Percentiles rank a stretch among this genome's conserved stretches.
These are phyloP conservation scores for Ophiostoma piceae DNA, from an alignment of 2,329 filamentous ascomycete genomes.

Conservation along the genomic window DNA sequence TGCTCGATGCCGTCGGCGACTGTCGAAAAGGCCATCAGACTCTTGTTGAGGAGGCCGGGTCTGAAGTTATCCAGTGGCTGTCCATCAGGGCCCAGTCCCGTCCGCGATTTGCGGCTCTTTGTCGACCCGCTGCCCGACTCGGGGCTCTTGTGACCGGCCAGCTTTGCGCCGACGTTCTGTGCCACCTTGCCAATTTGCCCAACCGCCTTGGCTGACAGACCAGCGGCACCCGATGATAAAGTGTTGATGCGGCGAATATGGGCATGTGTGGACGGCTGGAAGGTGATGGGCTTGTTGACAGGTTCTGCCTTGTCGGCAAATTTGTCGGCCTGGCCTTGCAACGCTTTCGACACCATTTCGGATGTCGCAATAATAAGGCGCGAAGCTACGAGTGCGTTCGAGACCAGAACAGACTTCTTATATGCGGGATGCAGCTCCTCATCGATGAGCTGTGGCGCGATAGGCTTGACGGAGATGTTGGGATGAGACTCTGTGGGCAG, in stretches of 20 bases:
- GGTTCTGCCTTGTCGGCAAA: conserved; percentile 80
- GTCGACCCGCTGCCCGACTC: conserved; percentile 11
- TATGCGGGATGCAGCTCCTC: conserved; percentile 88
- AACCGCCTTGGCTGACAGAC: conserved; percentile 77
- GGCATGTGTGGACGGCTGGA: conserved; percentile 76
- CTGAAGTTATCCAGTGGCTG: conserved; percentile 64
- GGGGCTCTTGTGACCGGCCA: conserved; percentile 41
- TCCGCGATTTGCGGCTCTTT: conserved; percentile 34
- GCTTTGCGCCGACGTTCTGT: conserved; percentile 78
- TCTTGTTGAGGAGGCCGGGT: conserved; percentile 90
- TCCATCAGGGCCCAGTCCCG: conserved; percentile 65
- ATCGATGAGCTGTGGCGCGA: conserved; percentile 65
- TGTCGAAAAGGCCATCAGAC: conserved; percentile 91
- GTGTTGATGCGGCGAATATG: conserved; percentile 84
- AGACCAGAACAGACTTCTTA: conserved; percentile 77
- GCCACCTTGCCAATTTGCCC: conserved; percentile 77
- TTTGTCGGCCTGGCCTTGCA: conserved; percentile 70
- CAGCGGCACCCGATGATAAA: conserved; percentile 74
- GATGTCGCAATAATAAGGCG: conserved; percentile 87
- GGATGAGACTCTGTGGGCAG: conserved; percentile 63
- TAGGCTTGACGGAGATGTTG: conserved; percentile 61
- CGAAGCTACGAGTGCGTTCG: conserved; percentile 80
- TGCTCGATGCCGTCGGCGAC: conserved; percentile 91
- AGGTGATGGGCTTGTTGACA: conserved; percentile 73
- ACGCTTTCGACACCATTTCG: conserved; percentile 67